Percentiles rank a stretch among this genome's conserved stretches.
Conservation (phyloP, 208 protist species). For the Wallacemonas rigidus region DNA sequence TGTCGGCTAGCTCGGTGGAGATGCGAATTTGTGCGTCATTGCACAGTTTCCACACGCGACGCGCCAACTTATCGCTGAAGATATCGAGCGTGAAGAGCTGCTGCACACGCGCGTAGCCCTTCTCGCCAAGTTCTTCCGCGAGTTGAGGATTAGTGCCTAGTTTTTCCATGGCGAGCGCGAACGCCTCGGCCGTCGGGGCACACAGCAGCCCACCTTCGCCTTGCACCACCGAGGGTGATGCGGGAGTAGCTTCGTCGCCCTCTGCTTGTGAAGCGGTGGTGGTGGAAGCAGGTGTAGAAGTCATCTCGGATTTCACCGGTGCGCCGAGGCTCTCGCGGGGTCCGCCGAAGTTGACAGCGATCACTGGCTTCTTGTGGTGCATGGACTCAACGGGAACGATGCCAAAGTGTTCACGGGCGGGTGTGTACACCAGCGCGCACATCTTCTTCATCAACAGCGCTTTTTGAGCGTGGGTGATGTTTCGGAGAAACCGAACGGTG, state of each 20-base stretch:
- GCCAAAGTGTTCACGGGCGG: conserved; percentile 95
- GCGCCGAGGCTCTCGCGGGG: conserved; percentile 91
- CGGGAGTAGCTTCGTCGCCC: not conserved
- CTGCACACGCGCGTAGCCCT: conserved; percentile 40
- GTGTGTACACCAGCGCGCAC: conserved; percentile 93
- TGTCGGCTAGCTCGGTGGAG: not conserved
- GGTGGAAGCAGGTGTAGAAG: too few relatives aligned
- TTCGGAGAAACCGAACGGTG: conserved; percentile 76
- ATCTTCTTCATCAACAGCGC: conserved; percentile 68
- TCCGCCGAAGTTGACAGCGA: conserved; percentile 93
- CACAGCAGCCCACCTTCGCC: conserved; percentile 59
- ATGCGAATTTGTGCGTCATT: conserved; percentile 2
- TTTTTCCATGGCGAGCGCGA: conserved; percentile 57
- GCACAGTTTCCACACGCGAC: conserved; percentile 23
- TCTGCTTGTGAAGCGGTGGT: too few relatives aligned
- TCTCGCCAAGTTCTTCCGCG: conserved; percentile 38
- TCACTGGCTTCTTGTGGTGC: conserved; percentile 71
- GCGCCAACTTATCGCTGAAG: conserved; percentile 60
- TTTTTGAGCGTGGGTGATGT: conserved; percentile 80
- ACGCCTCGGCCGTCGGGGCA: conserved; percentile 53
- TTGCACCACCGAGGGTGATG: conserved; percentile 16
- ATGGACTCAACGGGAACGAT: conserved; percentile 92
- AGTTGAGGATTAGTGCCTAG: conserved; percentile 36
- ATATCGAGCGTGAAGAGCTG: conserved; percentile 49
- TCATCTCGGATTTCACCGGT: not conserved